These are phyloP conservation scores for Fusarium keratoplasticum DNA, from an alignment of 2,329 filamentous ascomycete species.

Conservation along the genomic window DNA sequence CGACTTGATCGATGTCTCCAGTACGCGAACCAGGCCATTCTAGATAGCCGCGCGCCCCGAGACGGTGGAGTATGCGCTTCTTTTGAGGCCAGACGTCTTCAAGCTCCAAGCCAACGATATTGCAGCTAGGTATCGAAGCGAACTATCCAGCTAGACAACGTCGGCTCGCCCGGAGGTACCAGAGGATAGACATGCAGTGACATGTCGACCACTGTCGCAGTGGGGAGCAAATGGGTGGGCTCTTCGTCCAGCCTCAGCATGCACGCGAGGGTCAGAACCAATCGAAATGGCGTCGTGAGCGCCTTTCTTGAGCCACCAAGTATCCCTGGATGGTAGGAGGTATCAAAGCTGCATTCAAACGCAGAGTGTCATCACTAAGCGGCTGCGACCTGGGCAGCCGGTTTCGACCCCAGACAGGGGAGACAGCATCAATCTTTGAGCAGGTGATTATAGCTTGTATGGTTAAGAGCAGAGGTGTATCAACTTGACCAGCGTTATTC, in stretches of 20 bases:
- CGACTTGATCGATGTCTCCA: background rate
- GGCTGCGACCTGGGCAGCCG: background rate
- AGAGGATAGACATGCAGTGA: constrained; percentile 15
- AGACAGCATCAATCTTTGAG: background rate
- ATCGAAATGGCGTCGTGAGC: constrained; percentile 21
- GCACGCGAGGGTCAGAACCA: constrained; percentile 34
- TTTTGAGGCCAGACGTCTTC: constrained; percentile 3
- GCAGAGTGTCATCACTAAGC: background rate
- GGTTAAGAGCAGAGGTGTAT: background rate
- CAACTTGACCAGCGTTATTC: background rate
- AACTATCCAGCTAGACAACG: background rate
- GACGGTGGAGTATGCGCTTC: background rate
- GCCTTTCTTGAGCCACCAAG: constrained; percentile 7
- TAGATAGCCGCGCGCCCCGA: background rate
- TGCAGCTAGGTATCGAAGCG: constrained; percentile 1
- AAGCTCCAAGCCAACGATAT: background rate
- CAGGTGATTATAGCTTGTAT: constrained; percentile 32
- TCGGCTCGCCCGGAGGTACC: constrained; percentile 28
- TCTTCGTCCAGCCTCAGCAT: constrained; percentile 33
- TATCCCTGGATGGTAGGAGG: constrained; percentile 6
- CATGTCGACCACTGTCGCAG: constrained; percentile 19
- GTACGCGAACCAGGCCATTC: background rate
- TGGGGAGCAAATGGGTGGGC: constrained; percentile 22
- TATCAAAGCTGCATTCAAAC: constrained; percentile 7
- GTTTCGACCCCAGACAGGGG: constrained; percentile 12